phyloP scores from a whole-genome alignment of 257 asterid species.

The Plectranthus barbatus region DNA sequence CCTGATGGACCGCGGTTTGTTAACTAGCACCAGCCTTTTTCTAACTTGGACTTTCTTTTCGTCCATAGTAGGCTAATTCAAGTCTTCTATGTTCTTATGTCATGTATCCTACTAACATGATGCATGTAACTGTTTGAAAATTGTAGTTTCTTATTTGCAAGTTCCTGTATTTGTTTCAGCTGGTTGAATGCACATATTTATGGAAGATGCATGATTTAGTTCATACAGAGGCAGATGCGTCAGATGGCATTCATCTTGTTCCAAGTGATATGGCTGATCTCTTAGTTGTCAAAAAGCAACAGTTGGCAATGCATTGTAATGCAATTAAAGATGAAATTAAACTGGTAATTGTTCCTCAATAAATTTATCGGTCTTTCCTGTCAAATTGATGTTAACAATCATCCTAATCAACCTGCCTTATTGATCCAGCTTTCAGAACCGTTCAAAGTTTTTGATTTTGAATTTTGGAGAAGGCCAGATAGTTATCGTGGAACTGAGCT shows the following conservation, averaged over 20 bases:
- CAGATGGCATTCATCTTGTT: slow-evolving; percentile 63
- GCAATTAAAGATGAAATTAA: slow-evolving; percentile 62
- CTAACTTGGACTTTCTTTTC: no score
- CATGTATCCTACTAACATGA: background rate
- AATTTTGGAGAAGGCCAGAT: slow-evolving; percentile 91
- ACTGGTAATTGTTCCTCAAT: slow-evolving; percentile 38
- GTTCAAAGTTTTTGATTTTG: slow-evolving; percentile 85
- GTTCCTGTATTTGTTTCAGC: slow-evolving; percentile 34
- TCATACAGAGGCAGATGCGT: slow-evolving; percentile 50
- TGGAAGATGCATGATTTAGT: slow-evolving; percentile 63
- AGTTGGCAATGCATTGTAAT: slow-evolving; percentile 84
- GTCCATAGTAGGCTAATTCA: no score
- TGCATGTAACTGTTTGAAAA: background rate
- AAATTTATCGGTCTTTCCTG: background rate
- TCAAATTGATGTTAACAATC: background rate
- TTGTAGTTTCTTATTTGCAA: background rate
- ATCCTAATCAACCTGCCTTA: slow-evolving; percentile 18
- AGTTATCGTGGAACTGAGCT: slow-evolving; percentile 56
- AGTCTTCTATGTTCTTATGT: no score
- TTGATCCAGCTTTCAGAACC: slow-evolving; percentile 82
- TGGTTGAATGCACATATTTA: slow-evolving; percentile 68
- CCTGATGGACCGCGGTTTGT: background rate
- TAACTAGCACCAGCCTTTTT: background rate
- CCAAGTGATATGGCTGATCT: slow-evolving; percentile 50
- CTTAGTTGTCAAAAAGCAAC: slow-evolving; percentile 46